A percentile compares a stretch with the other conserved stretches of the same genome.
Evolutionary conservation across 2,329 filamentous ascomycete genomes (phyloP).

Genomic region (Dactylellina drechsleri): DNA sequence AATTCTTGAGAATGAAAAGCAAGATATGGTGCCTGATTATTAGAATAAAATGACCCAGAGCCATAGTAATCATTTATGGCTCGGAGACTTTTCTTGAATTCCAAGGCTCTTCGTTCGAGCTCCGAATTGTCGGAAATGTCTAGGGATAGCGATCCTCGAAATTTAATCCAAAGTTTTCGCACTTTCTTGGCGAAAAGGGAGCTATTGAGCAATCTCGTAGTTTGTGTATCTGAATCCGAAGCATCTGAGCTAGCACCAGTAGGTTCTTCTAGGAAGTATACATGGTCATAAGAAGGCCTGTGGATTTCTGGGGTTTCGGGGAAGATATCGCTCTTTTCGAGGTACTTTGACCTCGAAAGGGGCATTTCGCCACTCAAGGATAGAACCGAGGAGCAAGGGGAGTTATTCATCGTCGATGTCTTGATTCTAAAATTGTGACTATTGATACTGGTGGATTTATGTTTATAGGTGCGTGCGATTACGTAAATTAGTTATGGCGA

Average conservation of each 20-base stretch:
- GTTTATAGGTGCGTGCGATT: background rate
- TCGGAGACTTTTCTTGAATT: slow-evolving; percentile 20
- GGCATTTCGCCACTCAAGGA: slow-evolving; percentile 27
- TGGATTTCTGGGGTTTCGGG: background rate
- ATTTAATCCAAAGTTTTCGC: slow-evolving; percentile 17
- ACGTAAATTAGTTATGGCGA: background rate
- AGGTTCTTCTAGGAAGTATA: slow-evolving; percentile 13
- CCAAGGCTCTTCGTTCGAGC: background rate
- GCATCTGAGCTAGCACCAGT: background rate
- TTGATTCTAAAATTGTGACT: background rate
- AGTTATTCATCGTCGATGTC: slow-evolving; percentile 3
- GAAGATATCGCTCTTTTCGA: slow-evolving; percentile 35
- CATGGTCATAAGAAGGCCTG: background rate
- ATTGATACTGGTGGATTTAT: slow-evolving; percentile 1
- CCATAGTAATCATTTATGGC: slow-evolving; percentile 13
- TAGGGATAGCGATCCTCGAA: slow-evolving; percentile 22
- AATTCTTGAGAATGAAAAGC: slow-evolving; percentile 5
- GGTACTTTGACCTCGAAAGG: slow-evolving; percentile 21
- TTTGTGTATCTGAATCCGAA: background rate
- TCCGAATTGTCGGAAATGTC: slow-evolving; percentile 5
- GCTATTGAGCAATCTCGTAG: background rate
- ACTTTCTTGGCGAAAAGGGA: slow-evolving; percentile 7
- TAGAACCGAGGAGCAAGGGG: slow-evolving; percentile 19
- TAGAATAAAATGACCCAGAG: background rate
- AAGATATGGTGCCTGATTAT: background rate